A percentile compares a stretch with the other conserved stretches of the same genome.
phyloP scores from a whole-genome alignment of 116 monocot genomes.

The Cymodocea nodosa region DNA sequence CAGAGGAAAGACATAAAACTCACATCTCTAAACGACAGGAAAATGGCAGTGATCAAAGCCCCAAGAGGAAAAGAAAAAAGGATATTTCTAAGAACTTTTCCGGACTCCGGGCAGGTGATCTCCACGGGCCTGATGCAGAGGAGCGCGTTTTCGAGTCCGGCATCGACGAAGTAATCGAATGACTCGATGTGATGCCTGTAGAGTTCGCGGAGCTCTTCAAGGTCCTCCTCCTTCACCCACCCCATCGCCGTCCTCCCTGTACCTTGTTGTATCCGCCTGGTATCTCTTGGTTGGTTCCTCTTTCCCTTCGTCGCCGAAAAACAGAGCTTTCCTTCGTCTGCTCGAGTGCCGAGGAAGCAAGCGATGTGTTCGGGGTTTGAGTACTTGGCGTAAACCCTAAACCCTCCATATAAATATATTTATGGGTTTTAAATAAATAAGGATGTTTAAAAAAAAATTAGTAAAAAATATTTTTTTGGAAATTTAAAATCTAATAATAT shows the following conservation, averaged over 20 bases:
- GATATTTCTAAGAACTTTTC: constrained; percentile 62
- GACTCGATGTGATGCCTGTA: constrained; percentile 83
- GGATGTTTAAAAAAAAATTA: too few relatives aligned
- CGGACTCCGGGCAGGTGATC: constrained; percentile 14
- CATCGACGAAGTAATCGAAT: constrained; percentile 74
- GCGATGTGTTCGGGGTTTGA: too few relatives aligned
- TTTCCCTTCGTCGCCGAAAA: too few relatives aligned
- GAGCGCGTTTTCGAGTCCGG: constrained; percentile 52
- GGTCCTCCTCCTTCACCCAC: constrained; percentile 6
- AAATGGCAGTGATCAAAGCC: background rate
- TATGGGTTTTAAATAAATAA: too few relatives aligned
- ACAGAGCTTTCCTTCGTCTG: too few relatives aligned
- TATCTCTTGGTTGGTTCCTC: too few relatives aligned
- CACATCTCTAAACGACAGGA: background rate
- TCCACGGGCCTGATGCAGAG: constrained; percentile 31
- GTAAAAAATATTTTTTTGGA: too few relatives aligned
- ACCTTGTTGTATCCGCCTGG: too few relatives aligned
- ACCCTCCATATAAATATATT: too few relatives aligned
- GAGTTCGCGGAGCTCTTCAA: constrained; percentile 38
- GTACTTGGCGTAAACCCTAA: too few relatives aligned
- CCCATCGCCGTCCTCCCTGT: background rate
- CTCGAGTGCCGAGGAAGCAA: too few relatives aligned
- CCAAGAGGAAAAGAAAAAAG: constrained; percentile 9
- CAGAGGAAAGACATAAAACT: background rate
- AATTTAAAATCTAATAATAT: too few relatives aligned